Conservation (phyloP, 176 grass and related monocot species). For the Hsuehochloa calcarea region DNA sequence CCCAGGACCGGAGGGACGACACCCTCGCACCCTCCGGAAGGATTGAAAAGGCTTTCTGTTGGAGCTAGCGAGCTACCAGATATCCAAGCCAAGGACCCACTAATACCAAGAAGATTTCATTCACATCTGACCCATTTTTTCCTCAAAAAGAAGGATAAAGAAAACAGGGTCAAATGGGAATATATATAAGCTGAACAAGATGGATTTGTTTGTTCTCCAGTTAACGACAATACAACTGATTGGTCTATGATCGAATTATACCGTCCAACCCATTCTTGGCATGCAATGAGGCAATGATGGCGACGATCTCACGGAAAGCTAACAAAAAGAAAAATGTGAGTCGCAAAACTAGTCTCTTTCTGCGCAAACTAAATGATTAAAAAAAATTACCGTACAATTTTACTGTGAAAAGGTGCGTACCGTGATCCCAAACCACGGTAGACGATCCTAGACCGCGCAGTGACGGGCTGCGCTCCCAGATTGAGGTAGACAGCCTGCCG, state of each 20-base stretch:
- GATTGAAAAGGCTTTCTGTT: constrained; percentile 36
- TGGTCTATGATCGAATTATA: not conserved
- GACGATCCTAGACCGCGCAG: too few species aligned
- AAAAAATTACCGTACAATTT: too few species aligned
- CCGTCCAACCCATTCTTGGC: not conserved
- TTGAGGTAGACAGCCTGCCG: too few species aligned
- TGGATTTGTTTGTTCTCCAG: not conserved
- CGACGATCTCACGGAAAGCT: constrained; percentile 26
- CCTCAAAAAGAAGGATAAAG: constrained; percentile 9
- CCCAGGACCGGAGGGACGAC: too few species aligned
- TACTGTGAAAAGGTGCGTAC: too few species aligned
- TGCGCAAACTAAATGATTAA: too few species aligned
- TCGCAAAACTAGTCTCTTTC: too few species aligned
- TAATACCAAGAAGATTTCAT: constrained; percentile 10
- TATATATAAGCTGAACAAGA: constrained; percentile 16
- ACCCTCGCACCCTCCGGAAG: constrained; percentile 18
- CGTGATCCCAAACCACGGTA: too few species aligned
- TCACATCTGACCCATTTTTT: constrained; percentile 12
- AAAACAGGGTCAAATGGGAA: constrained; percentile 11
- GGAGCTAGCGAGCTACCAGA: constrained; percentile 21
- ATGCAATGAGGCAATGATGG: constrained; percentile 37
- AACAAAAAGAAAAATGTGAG: constrained; percentile 32
- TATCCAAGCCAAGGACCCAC: constrained; percentile 20
- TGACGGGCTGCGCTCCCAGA: too few species aligned
- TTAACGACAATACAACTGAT: not conserved